phyloP scores from a whole-genome alignment of 306 rosid species.

The Sindora glabra region DNA sequence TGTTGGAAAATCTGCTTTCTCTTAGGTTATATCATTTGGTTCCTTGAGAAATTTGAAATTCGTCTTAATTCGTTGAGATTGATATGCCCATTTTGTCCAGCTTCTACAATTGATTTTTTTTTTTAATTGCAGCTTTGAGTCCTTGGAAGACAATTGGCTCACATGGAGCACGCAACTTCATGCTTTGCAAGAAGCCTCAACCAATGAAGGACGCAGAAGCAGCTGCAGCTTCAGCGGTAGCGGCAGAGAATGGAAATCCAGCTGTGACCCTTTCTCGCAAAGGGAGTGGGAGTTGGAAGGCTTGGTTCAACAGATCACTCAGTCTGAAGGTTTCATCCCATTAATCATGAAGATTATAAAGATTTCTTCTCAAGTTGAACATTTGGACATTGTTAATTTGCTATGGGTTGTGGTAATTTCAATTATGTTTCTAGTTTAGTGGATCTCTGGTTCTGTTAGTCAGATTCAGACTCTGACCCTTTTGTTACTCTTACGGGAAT shows the following conservation, averaged over 20 bases:
- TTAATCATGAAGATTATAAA: too few relatives aligned
- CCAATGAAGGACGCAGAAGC: slow-evolving; percentile 21
- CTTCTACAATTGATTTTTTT: neutral
- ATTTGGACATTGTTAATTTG: too few relatives aligned
- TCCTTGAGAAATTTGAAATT: neutral
- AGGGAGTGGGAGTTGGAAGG: slow-evolving; percentile 64
- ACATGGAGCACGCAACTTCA: slow-evolving; percentile 69
- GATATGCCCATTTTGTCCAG: neutral
- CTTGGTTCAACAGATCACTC: slow-evolving; percentile 83
- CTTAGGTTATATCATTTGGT: neutral
- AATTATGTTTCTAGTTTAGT: too few relatives aligned
- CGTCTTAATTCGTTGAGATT: neutral
- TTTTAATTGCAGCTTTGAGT: slow-evolving; percentile 56
- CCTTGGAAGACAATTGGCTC: slow-evolving; percentile 76
- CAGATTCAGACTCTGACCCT: too few relatives aligned
- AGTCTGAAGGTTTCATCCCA: slow-evolving; percentile 66
- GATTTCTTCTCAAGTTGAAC: too few relatives aligned
- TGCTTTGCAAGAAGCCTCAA: slow-evolving; percentile 79
- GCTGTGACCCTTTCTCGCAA: slow-evolving; percentile 12
- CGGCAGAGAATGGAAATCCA: too few relatives aligned
- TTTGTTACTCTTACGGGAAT: too few relatives aligned
- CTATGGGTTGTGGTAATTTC: too few relatives aligned
- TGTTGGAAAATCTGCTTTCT: neutral
- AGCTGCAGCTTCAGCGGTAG: too few relatives aligned
- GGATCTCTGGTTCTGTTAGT: too few relatives aligned